Evolutionary conservation across 345 rosid species (phyloP).

Genomic region (Populus tremula): DNA sequence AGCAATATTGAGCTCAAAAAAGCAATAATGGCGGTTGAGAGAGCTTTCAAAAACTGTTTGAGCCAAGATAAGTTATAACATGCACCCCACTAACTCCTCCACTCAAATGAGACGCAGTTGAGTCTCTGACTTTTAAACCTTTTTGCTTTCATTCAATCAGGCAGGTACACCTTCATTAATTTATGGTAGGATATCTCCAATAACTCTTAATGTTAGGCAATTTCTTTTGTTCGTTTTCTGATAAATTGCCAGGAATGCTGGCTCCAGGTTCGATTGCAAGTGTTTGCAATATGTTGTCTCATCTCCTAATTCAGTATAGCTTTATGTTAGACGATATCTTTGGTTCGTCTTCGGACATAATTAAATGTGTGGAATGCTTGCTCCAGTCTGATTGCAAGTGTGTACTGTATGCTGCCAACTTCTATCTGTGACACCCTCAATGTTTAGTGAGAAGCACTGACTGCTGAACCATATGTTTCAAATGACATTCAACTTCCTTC

Average conservation of each 20-base stretch:
- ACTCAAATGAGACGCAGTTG: not conserved
- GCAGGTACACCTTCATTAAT: not conserved
- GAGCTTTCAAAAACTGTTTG: not conserved
- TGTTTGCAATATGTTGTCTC: no score
- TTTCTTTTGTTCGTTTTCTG: not conserved
- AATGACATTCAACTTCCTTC: not conserved
- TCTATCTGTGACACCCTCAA: no score
- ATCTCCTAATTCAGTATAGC: no score
- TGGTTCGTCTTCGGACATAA: no score
- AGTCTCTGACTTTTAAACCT: not conserved
- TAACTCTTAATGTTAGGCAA: not conserved
- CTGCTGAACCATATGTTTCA: not conserved
- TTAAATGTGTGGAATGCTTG: no score
- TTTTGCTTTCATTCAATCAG: not conserved
- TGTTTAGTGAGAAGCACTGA: no score
- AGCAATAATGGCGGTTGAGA: not conserved
- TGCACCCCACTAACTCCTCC: not conserved
- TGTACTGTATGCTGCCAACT: no score
- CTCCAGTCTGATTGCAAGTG: not conserved
- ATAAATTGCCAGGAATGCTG: not conserved
- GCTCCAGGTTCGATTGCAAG: not conserved
- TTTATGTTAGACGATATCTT: no score
- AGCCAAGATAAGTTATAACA: slow-evolving; percentile 11
- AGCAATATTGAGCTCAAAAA: not conserved
- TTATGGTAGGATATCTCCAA: not conserved